Base-by-base conservation (phyloP, 192 early-diverging fungal species). In the Borealophlyctis nickersoniae region DNA sequence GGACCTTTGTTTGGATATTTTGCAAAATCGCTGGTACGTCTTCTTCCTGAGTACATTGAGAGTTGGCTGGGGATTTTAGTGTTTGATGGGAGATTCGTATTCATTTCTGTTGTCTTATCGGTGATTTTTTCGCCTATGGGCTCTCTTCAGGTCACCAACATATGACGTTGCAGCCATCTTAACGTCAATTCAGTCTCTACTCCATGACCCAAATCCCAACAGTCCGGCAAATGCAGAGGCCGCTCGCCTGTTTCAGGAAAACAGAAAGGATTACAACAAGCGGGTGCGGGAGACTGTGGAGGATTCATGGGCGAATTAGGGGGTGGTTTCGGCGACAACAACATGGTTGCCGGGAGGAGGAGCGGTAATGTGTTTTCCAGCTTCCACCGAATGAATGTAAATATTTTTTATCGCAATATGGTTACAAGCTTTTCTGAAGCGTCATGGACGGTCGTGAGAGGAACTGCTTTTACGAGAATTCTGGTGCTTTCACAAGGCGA, bases 121-220 rank as follows among this genome's bases (percentile, higher is more conserved):
- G n/a, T n/a, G 19, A 45, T 19, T 45, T 19, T 45, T 45, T 45
- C 39, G 7, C 39, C 39, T 19, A 45, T 19, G 39, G 9, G 19
- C n/a, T n/a, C n/a, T n/a, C n/a, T n/a, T n/a, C 39, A 45, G 39
- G 39, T 45, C 19, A 19, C 39, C 39, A 19, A 45, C 39, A 45
- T 30, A 63, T 30, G 56, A 36, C 22, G 31, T 60, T 24, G 61
- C 26, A 59, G 58, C 62, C 29, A 27, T 97, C 36, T n/a, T 98
- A 67, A 97, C 94, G 0, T 91, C 88, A 28, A 96, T 98, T 58
- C 96, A 98, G 72, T 93, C 91, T 32, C 81, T 98, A 19, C 73
- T 98, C 32, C 94, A 98, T 66, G 96, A 98, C 69, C 96, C 95
- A 9, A 98, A 99, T 67, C 92, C 96, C 5, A 94, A 91, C 71